Conservation (phyloP, 1,284 basidiomycete genomes). For the Cryptococcus jaspeensis region DNA sequence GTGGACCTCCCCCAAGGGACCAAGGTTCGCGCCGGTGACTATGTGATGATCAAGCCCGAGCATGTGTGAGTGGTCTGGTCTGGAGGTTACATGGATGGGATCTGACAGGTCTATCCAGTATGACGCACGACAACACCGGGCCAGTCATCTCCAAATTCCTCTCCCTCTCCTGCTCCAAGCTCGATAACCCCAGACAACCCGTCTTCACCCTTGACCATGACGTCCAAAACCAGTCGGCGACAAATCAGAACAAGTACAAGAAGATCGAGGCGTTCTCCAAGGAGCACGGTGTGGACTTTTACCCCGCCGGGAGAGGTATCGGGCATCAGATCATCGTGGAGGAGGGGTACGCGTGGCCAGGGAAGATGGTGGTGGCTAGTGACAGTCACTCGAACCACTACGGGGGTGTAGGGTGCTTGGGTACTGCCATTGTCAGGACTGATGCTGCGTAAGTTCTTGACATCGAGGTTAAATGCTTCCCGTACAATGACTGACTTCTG, state of each 20-base stretch:
- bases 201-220: constrained; percentile 99
- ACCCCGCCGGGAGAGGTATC: constrained; percentile 96
- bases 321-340: constrained; percentile 94
- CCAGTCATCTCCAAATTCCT: constrained; percentile 97
- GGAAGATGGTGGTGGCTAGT: constrained; percentile 89
- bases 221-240: constrained; percentile 92
- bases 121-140: constrained; percentile 98
- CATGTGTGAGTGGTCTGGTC: constrained; percentile 63
- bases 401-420: constrained; percentile 94
- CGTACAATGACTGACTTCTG: background rate
- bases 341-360: constrained; percentile 93
- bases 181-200: constrained; percentile 70
- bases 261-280: constrained; percentile 90
- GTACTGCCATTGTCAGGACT: constrained; percentile 92
- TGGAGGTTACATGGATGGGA: background rate
- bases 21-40: constrained; percentile 89
- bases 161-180: constrained; percentile 85
- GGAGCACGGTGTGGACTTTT: constrained; percentile 86
- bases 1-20: constrained; percentile 77
- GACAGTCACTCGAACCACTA: constrained; percentile 97
- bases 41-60: constrained; percentile 97
- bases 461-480: no score
- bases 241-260: constrained; percentile 91
- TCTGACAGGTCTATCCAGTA: constrained; percentile 48
- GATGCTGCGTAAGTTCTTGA: constrained; percentile 47